Evolutionary conservation across 225 moss, liverwort and hornwort species (phyloP), one percentile per base, ranked within the genome.

Genomic region (Pseudoscleropodium purum): DNA sequence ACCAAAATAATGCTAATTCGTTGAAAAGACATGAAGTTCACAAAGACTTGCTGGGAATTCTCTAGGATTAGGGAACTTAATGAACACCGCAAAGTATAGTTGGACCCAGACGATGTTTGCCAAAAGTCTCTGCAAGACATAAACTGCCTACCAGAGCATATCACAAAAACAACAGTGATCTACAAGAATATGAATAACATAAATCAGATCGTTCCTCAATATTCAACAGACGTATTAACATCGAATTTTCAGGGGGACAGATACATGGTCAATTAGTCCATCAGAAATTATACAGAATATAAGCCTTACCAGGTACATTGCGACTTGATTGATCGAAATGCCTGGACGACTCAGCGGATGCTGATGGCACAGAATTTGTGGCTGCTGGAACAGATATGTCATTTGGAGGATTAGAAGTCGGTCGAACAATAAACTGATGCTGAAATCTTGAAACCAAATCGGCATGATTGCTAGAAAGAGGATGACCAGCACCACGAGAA

Each of bases 371-470:
- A 81, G 92, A 83, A 89, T 84, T 73, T 88, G 77, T 60, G 43
- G 90, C 84, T 86, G 92, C 88, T 56, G 92, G 88, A 84, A 77
- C 87, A 86, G 89, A n/a, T 63, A 84, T 87, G 87, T 92, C 92
- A 84, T 74, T 91, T 67, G 93, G 89, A 49, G 79, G 56, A 74
- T 91, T 91, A 59, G 92, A 90, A 73, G 82, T 86, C 54, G 92
- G 85, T 76, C 94, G 95, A 79, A 93, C 89, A 83, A 89, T 91
- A 54, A 94, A 91, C 64, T 94, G 94, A 81, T 96, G 96, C 78
- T 96, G 97, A 77, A 96, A 91, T 89, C 96, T 93, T 47, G 96
- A 94, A 76, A 96, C 87, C 88, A 94, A 88, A 82, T 88, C 82
- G 82, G 49, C 72, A 66, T 94, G 95, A 90, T 95, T 73, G 91